Conservation (phyloP, 1,284 basidiomycete genomes). For the Ceratobasidium sp. region DNA sequence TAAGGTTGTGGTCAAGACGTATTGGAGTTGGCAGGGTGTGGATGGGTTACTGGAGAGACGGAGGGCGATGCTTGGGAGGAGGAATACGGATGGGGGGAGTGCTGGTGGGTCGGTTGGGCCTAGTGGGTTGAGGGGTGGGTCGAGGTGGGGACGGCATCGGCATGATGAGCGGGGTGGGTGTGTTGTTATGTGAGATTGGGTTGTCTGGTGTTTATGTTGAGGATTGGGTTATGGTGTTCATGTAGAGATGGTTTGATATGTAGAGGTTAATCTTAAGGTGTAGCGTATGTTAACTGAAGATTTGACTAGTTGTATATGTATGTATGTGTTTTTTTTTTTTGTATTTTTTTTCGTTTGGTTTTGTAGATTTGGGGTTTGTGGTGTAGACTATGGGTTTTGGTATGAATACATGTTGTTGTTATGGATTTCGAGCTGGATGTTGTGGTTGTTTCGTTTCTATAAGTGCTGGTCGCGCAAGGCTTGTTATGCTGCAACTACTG, state of each 20-base stretch:
- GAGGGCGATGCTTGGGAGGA: background rate
- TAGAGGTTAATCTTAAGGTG: too few relatives aligned
- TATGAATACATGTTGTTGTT: background rate
- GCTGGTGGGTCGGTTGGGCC: background rate
- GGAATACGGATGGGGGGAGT: constrained; percentile 21
- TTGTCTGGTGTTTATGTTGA: background rate
- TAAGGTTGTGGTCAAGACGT: constrained; percentile 84
- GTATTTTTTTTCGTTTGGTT: background rate
- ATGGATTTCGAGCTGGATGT: background rate
- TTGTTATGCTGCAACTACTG: too few relatives aligned
- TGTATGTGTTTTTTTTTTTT: background rate
- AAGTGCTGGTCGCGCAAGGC: too few relatives aligned
- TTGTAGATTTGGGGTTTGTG: background rate
- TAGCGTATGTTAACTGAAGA: too few relatives aligned
- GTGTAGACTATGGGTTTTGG: background rate
- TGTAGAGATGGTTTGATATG: background rate
- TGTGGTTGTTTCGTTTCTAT: too few relatives aligned
- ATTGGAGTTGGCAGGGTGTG: constrained; percentile 88
- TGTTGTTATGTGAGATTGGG: constrained; percentile 18
- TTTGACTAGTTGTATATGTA: background rate
- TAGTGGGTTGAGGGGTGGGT: constrained; percentile 1
- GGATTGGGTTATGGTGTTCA: background rate
- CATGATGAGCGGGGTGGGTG: constrained; percentile 30
- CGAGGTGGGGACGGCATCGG: constrained; percentile 24
- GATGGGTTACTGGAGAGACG: constrained; percentile 69